Base-by-base conservation (phyloP, 371 early-diverging fungal species). In the Lichtheimia ornata region DNA sequence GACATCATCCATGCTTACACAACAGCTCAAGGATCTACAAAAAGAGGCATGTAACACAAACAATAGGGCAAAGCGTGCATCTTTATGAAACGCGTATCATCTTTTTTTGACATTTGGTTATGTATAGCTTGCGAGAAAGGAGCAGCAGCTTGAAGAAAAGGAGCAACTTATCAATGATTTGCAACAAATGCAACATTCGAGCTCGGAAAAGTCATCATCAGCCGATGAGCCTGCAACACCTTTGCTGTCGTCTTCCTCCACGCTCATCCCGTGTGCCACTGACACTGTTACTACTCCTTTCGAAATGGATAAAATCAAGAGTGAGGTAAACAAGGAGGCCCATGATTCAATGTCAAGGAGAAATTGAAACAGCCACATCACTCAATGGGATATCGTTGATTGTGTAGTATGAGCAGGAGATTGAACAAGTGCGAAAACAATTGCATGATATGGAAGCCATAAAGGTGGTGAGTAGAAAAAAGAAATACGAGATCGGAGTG, bases 131-230 rank as follows among this genome's bases (percentile, higher is more conserved):
- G 58, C 60, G 28, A 50, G 64, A n/a, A 53, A 61, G 47, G 59
- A 61, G 15, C 50, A 62, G 28, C 11, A 57, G 28, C 22, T 74
- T 20, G 63, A 62, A n/a, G 64, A 75, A 54, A 66, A 70, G 25
- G 67, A 77, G 35, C 53, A 61, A 12, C 49, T 69, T 40, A 43
- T 79, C 13, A 52, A 75, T n/a, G 66, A 62, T 11, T 54, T 75
- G 20, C 64, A 70, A 55, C 58, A 59, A 5, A 45, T 60, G 22
- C 47, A 47, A 47, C 7, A n/a, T 0, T 57, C 59, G 9, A 44
- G 15, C 15, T 43, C 54, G 0, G 63, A 58, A 24, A 58, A 63
- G 45, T 41, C 43, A 3, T 60, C 58, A 6, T 35, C 35, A 35
- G 35, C 35, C 11, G 35, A 35, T 22, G 58, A 58, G 13, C 58